A percentile compares a stretch with the other conserved stretches of the same genome.
These are phyloP conservation scores for Blastobotrys americana DNA, from an alignment of 805 yeast genomes.

Conservation along the genomic window DNA sequence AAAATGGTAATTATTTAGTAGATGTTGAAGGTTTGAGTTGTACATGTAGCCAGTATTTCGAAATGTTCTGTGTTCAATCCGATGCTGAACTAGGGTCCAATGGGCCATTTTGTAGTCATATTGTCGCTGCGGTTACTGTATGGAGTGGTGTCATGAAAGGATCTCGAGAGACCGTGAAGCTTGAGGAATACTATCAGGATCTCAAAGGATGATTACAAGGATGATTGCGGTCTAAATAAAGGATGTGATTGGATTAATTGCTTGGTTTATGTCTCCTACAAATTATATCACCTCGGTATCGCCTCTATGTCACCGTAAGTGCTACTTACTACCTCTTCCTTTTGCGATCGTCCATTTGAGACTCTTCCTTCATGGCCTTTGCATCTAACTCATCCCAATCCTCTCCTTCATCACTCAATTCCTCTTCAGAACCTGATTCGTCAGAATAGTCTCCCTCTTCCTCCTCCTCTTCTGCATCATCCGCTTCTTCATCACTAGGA, in stretches of 20 bases:
- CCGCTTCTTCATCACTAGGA: constrained; percentile 44
- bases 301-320: no score
- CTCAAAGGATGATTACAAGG: no score
- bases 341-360: constrained; percentile 25
- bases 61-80: not conserved
- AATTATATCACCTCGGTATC: no score
- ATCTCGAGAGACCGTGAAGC: no score
- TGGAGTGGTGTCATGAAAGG: no score
- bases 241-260: no score
- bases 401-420: constrained; percentile 24
- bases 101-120: not conserved
- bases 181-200: no score
- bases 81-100: not conserved
- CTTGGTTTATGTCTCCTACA: no score
- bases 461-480: constrained; percentile 34
- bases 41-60: not conserved
- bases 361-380: constrained; percentile 40
- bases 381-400: constrained; percentile 58
- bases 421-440: constrained; percentile 25
- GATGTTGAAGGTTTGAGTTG: not conserved
- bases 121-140: not conserved
- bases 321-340: constrained; percentile 13
- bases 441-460: constrained; percentile 30
- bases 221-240: no score
- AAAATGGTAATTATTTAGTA: not conserved